Evolutionary conservation across 495 filamentous ascomycete species (phyloP).

Genomic region (Parachaetomium inaequale): DNA sequence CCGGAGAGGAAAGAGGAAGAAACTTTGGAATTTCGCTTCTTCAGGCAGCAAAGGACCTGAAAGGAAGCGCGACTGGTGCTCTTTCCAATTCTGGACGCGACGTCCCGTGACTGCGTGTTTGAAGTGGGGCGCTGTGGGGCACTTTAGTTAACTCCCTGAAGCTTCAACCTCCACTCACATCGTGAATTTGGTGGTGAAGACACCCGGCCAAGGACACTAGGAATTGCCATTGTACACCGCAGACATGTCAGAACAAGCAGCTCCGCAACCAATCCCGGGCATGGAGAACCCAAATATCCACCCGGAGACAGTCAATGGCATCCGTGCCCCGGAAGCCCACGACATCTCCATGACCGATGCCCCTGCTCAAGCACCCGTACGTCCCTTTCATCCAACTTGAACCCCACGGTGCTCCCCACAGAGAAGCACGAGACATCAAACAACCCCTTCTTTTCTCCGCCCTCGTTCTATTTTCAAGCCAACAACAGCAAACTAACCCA

Average conservation of each 20-base stretch:
- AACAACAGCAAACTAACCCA: background rate
- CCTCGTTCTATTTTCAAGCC: too few species aligned
- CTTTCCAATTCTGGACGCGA: slow-evolving; percentile 15
- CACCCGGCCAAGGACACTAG: background rate
- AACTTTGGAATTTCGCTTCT: background rate
- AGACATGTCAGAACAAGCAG: slow-evolving; percentile 9
- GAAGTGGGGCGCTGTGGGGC: background rate
- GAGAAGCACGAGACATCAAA: background rate
- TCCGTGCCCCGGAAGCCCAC: background rate
- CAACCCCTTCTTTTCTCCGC: background rate
- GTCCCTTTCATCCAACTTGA: background rate
- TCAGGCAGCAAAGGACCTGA: slow-evolving; percentile 11
- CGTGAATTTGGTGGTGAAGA: background rate
- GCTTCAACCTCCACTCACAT: background rate
- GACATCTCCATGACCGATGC: slow-evolving; percentile 35
- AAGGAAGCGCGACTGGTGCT: background rate
- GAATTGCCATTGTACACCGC: background rate
- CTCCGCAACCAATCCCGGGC: background rate
- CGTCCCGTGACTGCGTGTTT: slow-evolving; percentile 30
- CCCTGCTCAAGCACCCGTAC: slow-evolving; percentile 23
- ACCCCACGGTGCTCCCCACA: background rate
- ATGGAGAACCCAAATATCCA: background rate
- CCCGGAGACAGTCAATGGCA: background rate
- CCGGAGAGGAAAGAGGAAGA: background rate
- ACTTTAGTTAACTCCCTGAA: background rate